Conservation (phyloP, 129 eudicot species). For the Saussurea involucrata region DNA sequence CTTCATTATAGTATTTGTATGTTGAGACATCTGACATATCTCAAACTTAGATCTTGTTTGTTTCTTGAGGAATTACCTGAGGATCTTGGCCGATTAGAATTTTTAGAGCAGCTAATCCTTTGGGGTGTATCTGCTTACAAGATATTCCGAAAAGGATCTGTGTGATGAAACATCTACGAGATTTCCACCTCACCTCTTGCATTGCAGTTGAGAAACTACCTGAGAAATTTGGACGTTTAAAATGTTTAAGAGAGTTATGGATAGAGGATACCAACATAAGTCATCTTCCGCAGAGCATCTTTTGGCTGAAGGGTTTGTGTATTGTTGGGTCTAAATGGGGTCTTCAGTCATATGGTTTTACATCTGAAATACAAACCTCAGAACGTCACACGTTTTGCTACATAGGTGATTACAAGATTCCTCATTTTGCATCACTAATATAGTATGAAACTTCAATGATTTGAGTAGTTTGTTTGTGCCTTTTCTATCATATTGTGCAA, state of each 20-base stretch:
- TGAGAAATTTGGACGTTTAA: slow-evolving; percentile 2
- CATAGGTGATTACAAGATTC: not conserved
- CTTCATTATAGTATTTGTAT: slow-evolving; percentile 6
- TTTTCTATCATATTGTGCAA: not conserved
- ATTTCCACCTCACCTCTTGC: not conserved
- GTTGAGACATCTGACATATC: not conserved
- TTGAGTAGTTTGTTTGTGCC: not conserved
- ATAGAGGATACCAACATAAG: not conserved
- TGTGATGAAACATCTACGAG: not conserved
- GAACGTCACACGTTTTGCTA: not conserved
- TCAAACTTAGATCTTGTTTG: not conserved
- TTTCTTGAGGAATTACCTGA: slow-evolving; percentile 11
- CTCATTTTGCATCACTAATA: not conserved
- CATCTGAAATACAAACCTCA: not conserved
- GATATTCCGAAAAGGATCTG: not conserved
- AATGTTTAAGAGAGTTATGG: not conserved
- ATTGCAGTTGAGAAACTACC: slow-evolving; percentile 2
- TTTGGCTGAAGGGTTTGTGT: not conserved
- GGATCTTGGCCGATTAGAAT: slow-evolving; percentile 4
- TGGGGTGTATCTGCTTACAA: not conserved
- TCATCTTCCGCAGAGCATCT: not conserved
- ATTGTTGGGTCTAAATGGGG: not conserved
- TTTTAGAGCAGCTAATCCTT: not conserved
- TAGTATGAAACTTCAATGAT: not conserved
- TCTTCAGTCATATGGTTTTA: not conserved